Evolutionary conservation across 2,329 filamentous ascomycete species (phyloP).

Genomic region (Colletotrichum siamense): DNA sequence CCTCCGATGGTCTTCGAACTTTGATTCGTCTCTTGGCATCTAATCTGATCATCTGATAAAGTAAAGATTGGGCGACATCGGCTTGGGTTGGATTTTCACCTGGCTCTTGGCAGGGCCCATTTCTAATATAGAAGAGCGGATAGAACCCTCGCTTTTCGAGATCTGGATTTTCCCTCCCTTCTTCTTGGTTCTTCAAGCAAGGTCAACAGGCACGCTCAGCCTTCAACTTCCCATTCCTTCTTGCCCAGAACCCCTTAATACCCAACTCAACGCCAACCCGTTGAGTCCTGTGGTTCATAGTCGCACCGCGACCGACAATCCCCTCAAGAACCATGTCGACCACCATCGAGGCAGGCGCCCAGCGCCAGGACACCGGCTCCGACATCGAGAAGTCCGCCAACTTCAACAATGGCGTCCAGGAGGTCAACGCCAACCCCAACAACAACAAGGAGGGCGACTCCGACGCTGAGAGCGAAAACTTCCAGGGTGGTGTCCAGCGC

Average conservation of each 20-base stretch:
- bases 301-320: neutral
- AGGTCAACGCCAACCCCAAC: neutral
- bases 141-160: neutral
- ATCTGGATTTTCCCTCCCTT: neutral
- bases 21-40: slow-evolving; percentile 12
- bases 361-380: neutral
- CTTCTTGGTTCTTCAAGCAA: slow-evolving; percentile 4
- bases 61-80: slow-evolving; percentile 16
- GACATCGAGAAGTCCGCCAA: slow-evolving; percentile 16
- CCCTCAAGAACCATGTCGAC: slow-evolving; percentile 1
- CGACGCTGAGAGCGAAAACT: slow-evolving; percentile 30
- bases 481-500: slow-evolving; percentile 43
- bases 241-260: neutral
- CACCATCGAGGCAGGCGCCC: neutral
- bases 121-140: slow-evolving; percentile 8
- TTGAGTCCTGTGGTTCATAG: neutral
- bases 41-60: slow-evolving; percentile 23
- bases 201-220: slow-evolving; percentile 11
- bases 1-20: neutral
- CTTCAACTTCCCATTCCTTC: slow-evolving; percentile 6
- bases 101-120: neutral
- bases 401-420: slow-evolving; percentile 4
- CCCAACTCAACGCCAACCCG: neutral
- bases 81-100: neutral
- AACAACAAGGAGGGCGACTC: neutral